Base-by-base conservation (phyloP, 495 filamentous ascomycete species). In the Aspergillus hancockii region DNA sequence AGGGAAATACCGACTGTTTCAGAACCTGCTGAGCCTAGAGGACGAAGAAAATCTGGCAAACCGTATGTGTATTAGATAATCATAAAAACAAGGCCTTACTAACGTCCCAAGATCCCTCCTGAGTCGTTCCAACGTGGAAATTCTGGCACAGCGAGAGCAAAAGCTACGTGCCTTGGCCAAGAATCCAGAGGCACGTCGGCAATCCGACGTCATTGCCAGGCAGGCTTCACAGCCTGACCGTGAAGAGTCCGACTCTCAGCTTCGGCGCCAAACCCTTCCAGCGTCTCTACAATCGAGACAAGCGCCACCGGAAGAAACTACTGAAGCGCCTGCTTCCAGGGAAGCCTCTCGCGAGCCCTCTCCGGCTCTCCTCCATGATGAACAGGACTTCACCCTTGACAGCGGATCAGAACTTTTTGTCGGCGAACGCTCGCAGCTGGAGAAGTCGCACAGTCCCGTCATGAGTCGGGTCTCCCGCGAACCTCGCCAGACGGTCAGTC, bases 401-500 rank as follows among this genome's bases (percentile, higher is more conserved):
- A 49, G 60, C 12, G 60, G 55, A 1, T 50, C 28, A 9, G 22
- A 53, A 19, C 53, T 61, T 6, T 51, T 43, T 30, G 34, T 36
- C 18, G 52, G 55, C 13, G 54, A 53, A 14, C 38, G 38, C 45
- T 58, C 34, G 30, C 55, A 57, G 4, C 25, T 64, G 25, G 64
- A 65, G 41, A 62, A 41, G 41, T 67, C 63, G 0, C 54, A 59
- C 52, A 70, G 65, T 52, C 67, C 63, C 14, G 18, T 47, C 8
- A 47, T 47, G 19, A 47, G 16, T 1, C 6, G 43, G 10, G 3
- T 10, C 7, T 22, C 43, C 3, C 43, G 43, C 19, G 7, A 47
- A 1, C 43, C 43, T 1, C 32, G 28, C 3, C 13, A 49, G 21
- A 54, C 16, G 14, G 34, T 9, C 32, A 45, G 31, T n/a, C 38